A percentile compares a stretch with the other conserved stretches of the same genome.
These are phyloP conservation scores for Candida silvicultrix DNA, from an alignment of 805 yeast species.

Conservation along the genomic window DNA sequence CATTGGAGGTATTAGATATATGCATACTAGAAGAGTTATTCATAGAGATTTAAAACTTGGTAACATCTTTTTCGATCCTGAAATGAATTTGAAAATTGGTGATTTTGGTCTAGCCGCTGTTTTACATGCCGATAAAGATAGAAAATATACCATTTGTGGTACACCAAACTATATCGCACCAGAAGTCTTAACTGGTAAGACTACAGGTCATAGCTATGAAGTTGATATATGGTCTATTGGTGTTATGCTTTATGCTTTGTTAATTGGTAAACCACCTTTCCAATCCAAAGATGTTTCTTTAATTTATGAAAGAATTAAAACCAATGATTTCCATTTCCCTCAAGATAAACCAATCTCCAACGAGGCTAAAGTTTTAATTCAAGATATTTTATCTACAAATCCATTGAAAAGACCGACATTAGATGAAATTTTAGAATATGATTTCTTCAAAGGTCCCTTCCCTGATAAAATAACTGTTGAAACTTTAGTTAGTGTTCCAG, in stretches of 20 bases:
- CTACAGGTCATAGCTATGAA: slow-evolving; percentile 85
- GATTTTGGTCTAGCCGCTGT: slow-evolving; percentile 98
- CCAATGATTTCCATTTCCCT: slow-evolving; percentile 77
- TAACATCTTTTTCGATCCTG: slow-evolving; percentile 87
- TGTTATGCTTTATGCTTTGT: slow-evolving; percentile 88
- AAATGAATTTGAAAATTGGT: slow-evolving; percentile 93
- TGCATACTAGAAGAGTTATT: slow-evolving; percentile 87
- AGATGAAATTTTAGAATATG: slow-evolving; percentile 70
- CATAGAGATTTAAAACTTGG: slow-evolving; percentile 97
- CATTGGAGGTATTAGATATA: slow-evolving; percentile 87
- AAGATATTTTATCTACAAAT: slow-evolving; percentile 65
- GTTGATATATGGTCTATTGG: slow-evolving; percentile 99
- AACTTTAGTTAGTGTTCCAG: slow-evolving; percentile 60
- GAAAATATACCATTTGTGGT: slow-evolving; percentile 94
- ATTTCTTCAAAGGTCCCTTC: slow-evolving; percentile 85
- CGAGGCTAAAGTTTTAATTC: slow-evolving; percentile 69
- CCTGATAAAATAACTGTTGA: slow-evolving; percentile 63
- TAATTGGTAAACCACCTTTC: slow-evolving; percentile 95
- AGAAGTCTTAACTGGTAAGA: slow-evolving; percentile 86
- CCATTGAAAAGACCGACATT: slow-evolving; percentile 80
- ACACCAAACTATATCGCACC: slow-evolving; percentile 99
- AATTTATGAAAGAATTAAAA: slow-evolving; percentile 87
- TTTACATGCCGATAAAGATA: slow-evolving; percentile 61
- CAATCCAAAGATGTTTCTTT: slow-evolving; percentile 92
- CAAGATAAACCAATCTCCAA: slow-evolving; percentile 53